Base-by-base conservation (phyloP, 1,139 yeast species). In the Yarrowia galli region DNA sequence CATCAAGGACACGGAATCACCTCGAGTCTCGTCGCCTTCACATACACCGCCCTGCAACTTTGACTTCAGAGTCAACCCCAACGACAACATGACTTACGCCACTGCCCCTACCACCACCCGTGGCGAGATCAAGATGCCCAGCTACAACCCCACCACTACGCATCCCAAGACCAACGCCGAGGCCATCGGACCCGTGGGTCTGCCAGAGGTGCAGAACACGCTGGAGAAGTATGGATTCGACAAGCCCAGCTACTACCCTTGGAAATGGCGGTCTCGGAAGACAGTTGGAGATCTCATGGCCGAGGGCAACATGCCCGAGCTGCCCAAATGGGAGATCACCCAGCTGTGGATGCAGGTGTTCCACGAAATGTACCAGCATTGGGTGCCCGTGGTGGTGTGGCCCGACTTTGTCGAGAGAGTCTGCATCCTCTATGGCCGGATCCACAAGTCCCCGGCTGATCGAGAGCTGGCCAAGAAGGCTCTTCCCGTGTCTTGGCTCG, bases 321-420 rank as follows among this genome's bases (percentile, higher is more conserved):
- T 61, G 49, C 66, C 66, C 23, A 35, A 22, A 16, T 61, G 43
- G 43, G 66, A 61, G 10, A 40, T 38, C 6, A 36, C 46, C 15
- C 54, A 61, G 56, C 38, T 61, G 18, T 61, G 66, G 66, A 38
- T 72, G 40, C 38, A 56, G 22, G 67, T 63, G 25, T 69, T 71
- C 60, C 67, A 67, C 67, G 67, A 68, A 36, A 68, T 72, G 16
- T 70, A 72, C 69, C 75, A 74, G 64, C 69, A 69, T 40, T 74
- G 75, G 76, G 68, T 72, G 54, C 77, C 76, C 0, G 53, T 73
- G 23, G 68, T 72, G 9, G 74, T 72, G 65, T 74, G 76, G 76
- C 68, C 67, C 12, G 69, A 69, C 20, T 72, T 73, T 56, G 60
- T 68, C 18, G 58, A 61, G 20, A 67, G 67, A 46, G 58, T 69